These are phyloP conservation scores for Pseudogymnoascus sp. DNA, from an alignment of 2,329 filamentous ascomycete species.

Conservation along the genomic window DNA sequence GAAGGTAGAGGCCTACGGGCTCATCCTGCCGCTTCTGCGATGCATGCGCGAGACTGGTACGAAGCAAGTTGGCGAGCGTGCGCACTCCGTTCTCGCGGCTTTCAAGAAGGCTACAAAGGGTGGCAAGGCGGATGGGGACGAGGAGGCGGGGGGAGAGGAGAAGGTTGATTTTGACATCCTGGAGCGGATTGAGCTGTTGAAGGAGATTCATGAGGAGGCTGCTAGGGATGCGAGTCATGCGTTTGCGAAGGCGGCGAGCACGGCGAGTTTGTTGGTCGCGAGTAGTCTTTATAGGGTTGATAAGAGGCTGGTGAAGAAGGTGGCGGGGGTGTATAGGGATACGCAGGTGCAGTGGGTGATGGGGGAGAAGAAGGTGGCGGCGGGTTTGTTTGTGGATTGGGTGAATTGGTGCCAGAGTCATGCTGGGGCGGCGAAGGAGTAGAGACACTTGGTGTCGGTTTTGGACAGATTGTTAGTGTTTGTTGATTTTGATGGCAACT, in stretches of 20 bases:
- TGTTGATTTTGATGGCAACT: background rate
- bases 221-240: slow-evolving; percentile 54
- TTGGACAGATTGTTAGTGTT: background rate
- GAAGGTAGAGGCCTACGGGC: slow-evolving; percentile 55
- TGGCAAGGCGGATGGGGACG: slow-evolving; percentile 37
- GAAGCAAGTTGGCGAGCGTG: slow-evolving; percentile 67
- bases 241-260: slow-evolving; percentile 67
- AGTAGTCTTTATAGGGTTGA: slow-evolving; percentile 50
- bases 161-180: slow-evolving; percentile 16
- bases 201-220: slow-evolving; percentile 60
- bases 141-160: slow-evolving; percentile 26
- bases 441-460: background rate
- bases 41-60: slow-evolving; percentile 68
- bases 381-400: slow-evolving; percentile 63
- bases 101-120: slow-evolving; percentile 60
- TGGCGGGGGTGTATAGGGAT: slow-evolving; percentile 56
- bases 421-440: slow-evolving; percentile 16
- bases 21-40: slow-evolving; percentile 68
- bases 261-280: slow-evolving; percentile 58
- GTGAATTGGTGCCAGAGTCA: slow-evolving; percentile 60
- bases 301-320: slow-evolving; percentile 41
- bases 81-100: slow-evolving; percentile 60
- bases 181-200: slow-evolving; percentile 43
- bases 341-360: slow-evolving; percentile 52
- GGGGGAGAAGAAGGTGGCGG: slow-evolving; percentile 50